Evolutionary conservation across 306 rosid genomes (phyloP), one percentile per base, ranked within the genome.

Genomic region (Prunus mongolica): DNA sequence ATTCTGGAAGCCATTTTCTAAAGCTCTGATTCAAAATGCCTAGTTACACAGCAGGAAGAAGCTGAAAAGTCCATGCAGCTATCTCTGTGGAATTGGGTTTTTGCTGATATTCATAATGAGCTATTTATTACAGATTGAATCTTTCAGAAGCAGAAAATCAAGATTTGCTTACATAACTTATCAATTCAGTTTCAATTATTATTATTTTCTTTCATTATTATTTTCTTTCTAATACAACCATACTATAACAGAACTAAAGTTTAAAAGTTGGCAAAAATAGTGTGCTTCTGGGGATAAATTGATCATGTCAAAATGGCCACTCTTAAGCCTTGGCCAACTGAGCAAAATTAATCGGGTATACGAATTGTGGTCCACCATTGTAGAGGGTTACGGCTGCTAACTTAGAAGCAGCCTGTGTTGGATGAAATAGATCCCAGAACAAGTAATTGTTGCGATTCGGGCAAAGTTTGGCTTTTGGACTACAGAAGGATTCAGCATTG

Each of bases 371-470:
- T 16, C 63, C 62, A 27, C 82, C 82, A 10, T 3, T 0, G 63
- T 6, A 77, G 66, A 82, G 73, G 54, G 77, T 73, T 0, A 27
- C 12, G 12, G 79, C 82, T 5, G 82, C 80, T 20, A 82, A 52
- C 20, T 63, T n/a, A 12, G 82, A 73, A 67, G 80, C 80, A 44
- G 76, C 79, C 63, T 69, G 73, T 52, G 80, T 15, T 50, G 80
- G 77, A 52, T 73, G 86, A 24, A 61, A 82, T 27, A 69, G 61
- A 78, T 82, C 82, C 86, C 82, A 82, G 77, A 82, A 73, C 67
- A 78, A 63, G 65, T 67, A 62, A 0, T 74, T 18, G 2, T 78
- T 0, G 8, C 65, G 74, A 27, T 76, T 54, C 15, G 3, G 0
- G 24, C 77, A 82, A 20, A 78, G 70, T 2, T 68, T 69, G 63